phyloP scores from a whole-genome alignment of 805 yeast genomes.

The Yamadazyma tumulicola region DNA sequence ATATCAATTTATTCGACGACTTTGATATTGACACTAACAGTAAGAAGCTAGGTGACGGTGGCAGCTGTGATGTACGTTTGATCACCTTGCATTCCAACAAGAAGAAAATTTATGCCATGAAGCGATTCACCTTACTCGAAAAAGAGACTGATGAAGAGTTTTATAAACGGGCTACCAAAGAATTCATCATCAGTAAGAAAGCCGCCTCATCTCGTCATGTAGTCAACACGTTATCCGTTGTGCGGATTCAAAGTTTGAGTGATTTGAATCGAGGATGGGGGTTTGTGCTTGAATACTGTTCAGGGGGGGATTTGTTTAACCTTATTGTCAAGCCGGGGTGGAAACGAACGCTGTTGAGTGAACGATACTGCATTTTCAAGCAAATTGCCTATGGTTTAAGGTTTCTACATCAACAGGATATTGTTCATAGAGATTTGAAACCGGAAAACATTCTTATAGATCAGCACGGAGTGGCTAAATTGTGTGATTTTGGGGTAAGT shows the following conservation, averaged over 20 bases:
- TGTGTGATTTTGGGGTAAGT: slow-evolving; percentile 77
- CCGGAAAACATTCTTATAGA: slow-evolving; percentile 70
- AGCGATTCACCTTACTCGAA: slow-evolving; percentile 56
- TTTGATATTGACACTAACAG: slow-evolving; percentile 44
- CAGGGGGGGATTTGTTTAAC: slow-evolving; percentile 59
- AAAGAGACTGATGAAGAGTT: slow-evolving; percentile 64
- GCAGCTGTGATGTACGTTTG: slow-evolving; percentile 60
- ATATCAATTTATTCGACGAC: slow-evolving; percentile 49
- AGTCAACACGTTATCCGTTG: slow-evolving; percentile 50
- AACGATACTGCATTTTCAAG: slow-evolving; percentile 65
- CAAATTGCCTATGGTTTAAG: slow-evolving; percentile 62
- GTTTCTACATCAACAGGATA: slow-evolving; percentile 60
- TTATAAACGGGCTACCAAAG: slow-evolving; percentile 61
- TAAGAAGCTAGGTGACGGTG: slow-evolving; percentile 66
- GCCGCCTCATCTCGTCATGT: slow-evolving; percentile 58
- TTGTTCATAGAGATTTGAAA: slow-evolving; percentile 71
- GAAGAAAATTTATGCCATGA: slow-evolving; percentile 56
- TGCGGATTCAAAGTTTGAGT: slow-evolving; percentile 55
- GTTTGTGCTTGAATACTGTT: slow-evolving; percentile 60
- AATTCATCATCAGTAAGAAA: slow-evolving; percentile 57
- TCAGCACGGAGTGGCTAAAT: slow-evolving; percentile 56
- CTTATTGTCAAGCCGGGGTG: slow-evolving; percentile 56
- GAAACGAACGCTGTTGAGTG: slow-evolving; percentile 48
- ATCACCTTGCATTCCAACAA: slow-evolving; percentile 36
- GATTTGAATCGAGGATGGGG: slow-evolving; percentile 72